A percentile compares a stretch with the other conserved stretches of the same genome.
phyloP scores from a whole-genome alignment of 257 asterid species.

The Lycium ferocissimum region DNA sequence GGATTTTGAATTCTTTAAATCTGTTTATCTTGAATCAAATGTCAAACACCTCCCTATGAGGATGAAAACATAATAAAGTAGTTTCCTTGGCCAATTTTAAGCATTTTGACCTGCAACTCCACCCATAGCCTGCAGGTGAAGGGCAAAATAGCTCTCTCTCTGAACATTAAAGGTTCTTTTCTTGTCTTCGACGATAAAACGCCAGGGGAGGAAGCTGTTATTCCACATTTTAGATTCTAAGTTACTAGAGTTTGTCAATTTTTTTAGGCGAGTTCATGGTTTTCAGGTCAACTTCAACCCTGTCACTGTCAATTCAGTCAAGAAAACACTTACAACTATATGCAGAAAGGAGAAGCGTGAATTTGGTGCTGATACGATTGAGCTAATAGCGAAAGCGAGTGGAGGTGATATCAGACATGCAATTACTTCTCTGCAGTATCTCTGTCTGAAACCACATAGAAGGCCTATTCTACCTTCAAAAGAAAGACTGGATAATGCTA shows the following conservation, averaged over 20 bases:
- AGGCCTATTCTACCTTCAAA: slow-evolving; percentile 46
- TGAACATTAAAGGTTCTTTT: slow-evolving; percentile 2
- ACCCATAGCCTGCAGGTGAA: slow-evolving; percentile 1
- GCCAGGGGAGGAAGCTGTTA: neutral
- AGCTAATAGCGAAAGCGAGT: slow-evolving; percentile 76
- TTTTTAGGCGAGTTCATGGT: neutral
- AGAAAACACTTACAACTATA: slow-evolving; percentile 67
- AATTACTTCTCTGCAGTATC: slow-evolving; percentile 83
- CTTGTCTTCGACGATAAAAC: neutral
- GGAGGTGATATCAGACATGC: slow-evolving; percentile 96
- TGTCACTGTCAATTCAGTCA: slow-evolving; percentile 74
- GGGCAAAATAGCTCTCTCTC: neutral
- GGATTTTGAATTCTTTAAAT: neutral
- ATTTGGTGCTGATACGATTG: slow-evolving; percentile 70
- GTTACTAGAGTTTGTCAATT: neutral
- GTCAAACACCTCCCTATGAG: neutral
- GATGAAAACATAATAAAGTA: neutral
- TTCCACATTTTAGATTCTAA: slow-evolving; percentile 1
- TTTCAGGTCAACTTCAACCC: slow-evolving; percentile 87
- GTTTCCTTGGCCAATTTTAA: slow-evolving; percentile 29
- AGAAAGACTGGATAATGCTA: slow-evolving; percentile 40
- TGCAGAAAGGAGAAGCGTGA: slow-evolving; percentile 67
- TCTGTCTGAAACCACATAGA: slow-evolving; percentile 64
- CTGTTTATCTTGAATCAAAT: slow-evolving; percentile 18
- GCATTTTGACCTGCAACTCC: slow-evolving; percentile 25